These are phyloP conservation scores for Lipomyces yamadae DNA, from an alignment of 805 yeast genomes.

Conservation along the genomic window DNA sequence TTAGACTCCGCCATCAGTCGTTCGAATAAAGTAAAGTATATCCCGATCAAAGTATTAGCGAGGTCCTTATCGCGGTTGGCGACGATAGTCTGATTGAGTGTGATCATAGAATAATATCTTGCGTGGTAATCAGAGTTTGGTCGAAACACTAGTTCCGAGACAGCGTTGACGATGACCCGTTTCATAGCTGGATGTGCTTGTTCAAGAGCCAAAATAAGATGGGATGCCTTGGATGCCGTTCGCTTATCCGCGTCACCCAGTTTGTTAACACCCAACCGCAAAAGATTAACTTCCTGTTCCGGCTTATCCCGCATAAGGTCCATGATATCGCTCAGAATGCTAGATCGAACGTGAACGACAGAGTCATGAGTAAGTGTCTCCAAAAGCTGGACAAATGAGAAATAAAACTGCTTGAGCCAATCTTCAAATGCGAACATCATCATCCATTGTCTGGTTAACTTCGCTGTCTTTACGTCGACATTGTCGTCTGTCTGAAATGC, in stretches of 20 bases:
- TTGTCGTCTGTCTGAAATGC: neutral
- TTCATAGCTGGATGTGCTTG: constrained; percentile 98
- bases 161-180: constrained; percentile 72
- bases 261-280: constrained; percentile 88
- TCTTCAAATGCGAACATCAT: constrained; percentile 88
- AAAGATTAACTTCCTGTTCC: constrained; percentile 92
- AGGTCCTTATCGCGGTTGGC: constrained; percentile 75
- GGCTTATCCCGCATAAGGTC: constrained; percentile 85
- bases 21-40: constrained; percentile 86
- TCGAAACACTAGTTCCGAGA: constrained; percentile 78
- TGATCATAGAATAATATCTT: constrained; percentile 82
- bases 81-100: constrained; percentile 90
- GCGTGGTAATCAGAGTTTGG: constrained; percentile 79
- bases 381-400: constrained; percentile 72
- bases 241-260: constrained; percentile 91
- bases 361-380: constrained; percentile 90
- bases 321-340: constrained; percentile 73
- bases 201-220: constrained; percentile 74
- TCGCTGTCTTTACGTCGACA: constrained; percentile 42
- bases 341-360: constrained; percentile 82
- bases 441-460: constrained; percentile 56
- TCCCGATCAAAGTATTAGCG: constrained; percentile 80
- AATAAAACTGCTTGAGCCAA: constrained; percentile 75
- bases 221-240: constrained; percentile 87
- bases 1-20: constrained; percentile 76